Evolutionary conservation across 192 early-diverging fungal species (phyloP), one percentile per base, ranked within the genome.

Genomic region (Rhizoclosmatium globosum): DNA sequence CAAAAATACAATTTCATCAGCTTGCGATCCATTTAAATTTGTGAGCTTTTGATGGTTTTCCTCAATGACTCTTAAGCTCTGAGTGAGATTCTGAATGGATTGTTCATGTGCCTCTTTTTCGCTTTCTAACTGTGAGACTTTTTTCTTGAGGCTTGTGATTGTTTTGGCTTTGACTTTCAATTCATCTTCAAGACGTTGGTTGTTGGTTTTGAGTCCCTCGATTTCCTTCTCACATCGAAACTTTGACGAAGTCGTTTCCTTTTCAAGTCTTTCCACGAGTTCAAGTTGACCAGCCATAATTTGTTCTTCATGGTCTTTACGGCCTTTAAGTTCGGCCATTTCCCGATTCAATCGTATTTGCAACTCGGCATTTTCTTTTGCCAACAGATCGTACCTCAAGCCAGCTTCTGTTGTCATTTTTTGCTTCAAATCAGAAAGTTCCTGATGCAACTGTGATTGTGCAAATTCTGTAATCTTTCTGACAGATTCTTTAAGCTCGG

Each of bases 261-360:
- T 81, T 80, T 83, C 74, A n/a, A 83, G 44, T 11, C 76, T 41
- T 71, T 78, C 82, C 13, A 82, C 77, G 13, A 76, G 43, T 50
- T 84, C 83, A 23, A 84, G 45, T 38, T 77, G 71, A n/a, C 65
- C 60, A 9, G 71, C 58, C 47, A 82, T 65, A 1, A 73, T 76
- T 38, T 66, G 46, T 21, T 68, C 73, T 44, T 83, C 82, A 13
- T 65, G 76, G 11, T 83, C 80, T 58, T 78, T 76, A 4, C 53
- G 56, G 6, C 65, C 67, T 31, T 76, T 78, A 2, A 83, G 23
- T 43, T 86, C 81, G 1, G 43, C 76, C 17, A 71, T 47, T 81
- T 84, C 74, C 19, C 64, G 45, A 39, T 77, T 77, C 41, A 82
- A 44, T 19, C 48, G 19, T 41, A 62, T 3, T 57, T 74, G 62